Conservation (phyloP, 2,329 filamentous ascomycete genomes). For the Penicillium sp. region DNA sequence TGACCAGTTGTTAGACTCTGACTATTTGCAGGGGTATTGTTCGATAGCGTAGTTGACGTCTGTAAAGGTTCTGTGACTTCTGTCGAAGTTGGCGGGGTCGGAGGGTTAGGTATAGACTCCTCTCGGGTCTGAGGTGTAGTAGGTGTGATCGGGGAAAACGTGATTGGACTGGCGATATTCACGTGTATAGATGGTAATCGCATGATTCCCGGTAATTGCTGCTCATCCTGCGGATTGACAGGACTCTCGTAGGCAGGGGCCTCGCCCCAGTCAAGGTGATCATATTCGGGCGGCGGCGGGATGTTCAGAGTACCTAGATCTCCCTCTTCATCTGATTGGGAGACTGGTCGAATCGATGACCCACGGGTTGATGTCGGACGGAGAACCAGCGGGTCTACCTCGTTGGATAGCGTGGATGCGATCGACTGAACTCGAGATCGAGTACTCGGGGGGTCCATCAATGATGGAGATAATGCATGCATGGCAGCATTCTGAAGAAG, state of each 20-base stretch:
- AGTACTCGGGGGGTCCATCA: slow-evolving; percentile 31
- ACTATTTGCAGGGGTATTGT: background rate
- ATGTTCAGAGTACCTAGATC: slow-evolving; percentile 48
- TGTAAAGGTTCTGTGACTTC: slow-evolving; percentile 8
- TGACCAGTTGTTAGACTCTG: slow-evolving; percentile 10
- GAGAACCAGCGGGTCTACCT: slow-evolving; percentile 36
- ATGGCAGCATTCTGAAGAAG: slow-evolving; percentile 48
- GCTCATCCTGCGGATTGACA: slow-evolving; percentile 25
- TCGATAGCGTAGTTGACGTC: slow-evolving; percentile 13
- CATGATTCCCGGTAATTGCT: slow-evolving; percentile 25
- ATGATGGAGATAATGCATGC: slow-evolving; percentile 36
- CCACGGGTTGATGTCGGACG: slow-evolving; percentile 34
- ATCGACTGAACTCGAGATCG: slow-evolving; percentile 44
- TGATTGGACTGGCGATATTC: slow-evolving; percentile 38
- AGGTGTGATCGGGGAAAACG: slow-evolving; percentile 35
- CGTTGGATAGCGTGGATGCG: slow-evolving; percentile 44
- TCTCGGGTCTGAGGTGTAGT: slow-evolving; percentile 21
- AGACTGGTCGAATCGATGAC: slow-evolving; percentile 33
- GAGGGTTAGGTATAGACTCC: slow-evolving; percentile 11
- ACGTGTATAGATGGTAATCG: slow-evolving; percentile 43
- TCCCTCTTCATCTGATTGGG: slow-evolving; percentile 38
- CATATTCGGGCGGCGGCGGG: slow-evolving; percentile 50
- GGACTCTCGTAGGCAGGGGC: slow-evolving; percentile 50
- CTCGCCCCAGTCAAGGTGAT: slow-evolving; percentile 51
- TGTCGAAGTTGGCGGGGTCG: slow-evolving; percentile 19